phyloP scores from a whole-genome alignment of 495 filamentous ascomycete genomes.

The Bryoglossum gracile region DNA sequence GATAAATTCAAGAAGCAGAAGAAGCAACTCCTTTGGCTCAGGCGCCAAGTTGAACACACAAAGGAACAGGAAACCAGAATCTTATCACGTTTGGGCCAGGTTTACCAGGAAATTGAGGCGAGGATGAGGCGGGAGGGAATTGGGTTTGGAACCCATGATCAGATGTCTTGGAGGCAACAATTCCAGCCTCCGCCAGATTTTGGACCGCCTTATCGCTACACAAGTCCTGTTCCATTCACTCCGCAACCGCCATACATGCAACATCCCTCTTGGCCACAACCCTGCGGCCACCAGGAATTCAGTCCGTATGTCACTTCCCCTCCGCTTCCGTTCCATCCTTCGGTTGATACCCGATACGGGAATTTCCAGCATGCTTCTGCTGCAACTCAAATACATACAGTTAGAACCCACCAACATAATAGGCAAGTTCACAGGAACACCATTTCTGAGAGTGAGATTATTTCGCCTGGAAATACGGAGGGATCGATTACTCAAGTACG shows the following conservation, averaged over 20 bases:
- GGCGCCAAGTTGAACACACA: constrained; percentile 28
- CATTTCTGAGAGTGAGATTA: not conserved
- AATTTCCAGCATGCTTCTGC: not conserved
- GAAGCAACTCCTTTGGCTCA: constrained; percentile 27
- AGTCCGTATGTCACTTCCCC: too few species aligned
- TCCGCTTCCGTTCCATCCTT: too few species aligned
- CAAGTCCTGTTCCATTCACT: too few species aligned
- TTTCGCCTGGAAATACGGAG: not conserved
- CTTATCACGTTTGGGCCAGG: constrained; percentile 34
- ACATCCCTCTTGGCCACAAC: too few species aligned
- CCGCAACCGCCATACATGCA: too few species aligned
- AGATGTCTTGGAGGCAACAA: not conserved
- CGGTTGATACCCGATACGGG: too few species aligned
- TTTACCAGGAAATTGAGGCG: constrained; percentile 36
- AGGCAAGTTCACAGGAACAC: not conserved
- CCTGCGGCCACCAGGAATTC: not conserved
- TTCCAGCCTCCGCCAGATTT: not conserved
- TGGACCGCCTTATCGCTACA: not conserved
- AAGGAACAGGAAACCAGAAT: constrained; percentile 35
- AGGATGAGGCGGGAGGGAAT: constrained; percentile 30
- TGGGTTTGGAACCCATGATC: constrained; percentile 17
- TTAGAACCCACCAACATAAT: not conserved
- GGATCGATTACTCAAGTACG: not conserved
- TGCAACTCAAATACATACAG: not conserved
- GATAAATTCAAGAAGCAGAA: constrained; percentile 18